Evolutionary conservation across 2,329 filamentous ascomycete genomes (phyloP), one percentile per base, ranked within the genome.

Genomic region (Neurospora sp.): DNA sequence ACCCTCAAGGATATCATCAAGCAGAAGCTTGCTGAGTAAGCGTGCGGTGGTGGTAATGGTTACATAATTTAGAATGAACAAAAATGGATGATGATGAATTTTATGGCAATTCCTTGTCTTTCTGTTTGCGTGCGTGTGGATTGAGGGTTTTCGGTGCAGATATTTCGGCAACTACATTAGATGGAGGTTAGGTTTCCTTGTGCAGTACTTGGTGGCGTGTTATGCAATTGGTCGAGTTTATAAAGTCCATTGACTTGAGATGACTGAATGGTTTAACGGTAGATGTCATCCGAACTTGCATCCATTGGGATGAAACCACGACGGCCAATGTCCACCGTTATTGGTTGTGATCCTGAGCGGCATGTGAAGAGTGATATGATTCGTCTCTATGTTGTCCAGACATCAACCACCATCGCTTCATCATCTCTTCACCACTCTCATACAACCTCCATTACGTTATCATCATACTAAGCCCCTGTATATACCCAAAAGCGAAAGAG

Each of bases 1-100:
- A 97, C 93, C 71, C 90, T 99, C 77, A 98, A 98, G 91, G 87
- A 88, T 74, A 94, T 97, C 79, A 87, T 99, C 79, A 91, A 91
- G 87, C 83, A 89, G 83, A 98, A 97, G 92, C 87, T 98, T 62
- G 15, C 52, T 15, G 23, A 62, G 52, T 62, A 62, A 62, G 12
- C 12, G 52, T 28, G 43, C 6, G 6, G 52, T 36, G 15, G 12
- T 36, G 15, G 15, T 52, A 52, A 52, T 62, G 52, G 52, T 33
- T 62, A 57, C 33, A 15, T 62, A 62, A 62, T 62, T n/a, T 62
- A 62, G 52, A 62, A 62, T 62, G 52, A 62, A 36, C 52, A 62
- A 62, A 62, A 62, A 62, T 62, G 52, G 23, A 62, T 62, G 52
- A 57, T 57, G 52, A 62, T n/a, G 52, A 62, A 8, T 33, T 17